Evolutionary conservation across 1,284 basidiomycete genomes (phyloP).

Genomic region (Albatrellus sp.): DNA sequence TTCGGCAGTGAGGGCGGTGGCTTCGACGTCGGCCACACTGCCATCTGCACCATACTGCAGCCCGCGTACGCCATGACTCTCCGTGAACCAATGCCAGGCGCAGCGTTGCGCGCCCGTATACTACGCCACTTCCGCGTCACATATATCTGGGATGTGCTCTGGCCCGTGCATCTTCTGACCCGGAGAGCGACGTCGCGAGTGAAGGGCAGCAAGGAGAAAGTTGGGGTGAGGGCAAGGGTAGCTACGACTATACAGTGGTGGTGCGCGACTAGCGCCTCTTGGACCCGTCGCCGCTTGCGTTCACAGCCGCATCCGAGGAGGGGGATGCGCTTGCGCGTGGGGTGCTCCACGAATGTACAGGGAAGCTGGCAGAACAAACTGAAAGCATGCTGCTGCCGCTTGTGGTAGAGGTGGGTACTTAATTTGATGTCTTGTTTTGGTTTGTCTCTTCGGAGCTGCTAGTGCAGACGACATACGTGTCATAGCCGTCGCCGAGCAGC

Average conservation of each 20-base stretch:
- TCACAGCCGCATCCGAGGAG: conserved; percentile 56
- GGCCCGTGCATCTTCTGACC: conserved; percentile 49
- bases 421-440: no score
- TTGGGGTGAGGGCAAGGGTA: not conserved
- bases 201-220: not conserved
- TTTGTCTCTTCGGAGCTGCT: no score
- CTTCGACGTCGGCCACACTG: conserved; percentile 61
- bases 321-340: conserved; percentile 44
- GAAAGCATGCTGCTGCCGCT: conserved; percentile 34
- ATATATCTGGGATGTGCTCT: conserved; percentile 48
- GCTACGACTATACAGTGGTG: conserved; percentile 21
- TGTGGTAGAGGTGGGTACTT: no score
- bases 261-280: conserved; percentile 64
- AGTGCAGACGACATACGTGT: no score
- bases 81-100: conserved; percentile 16
- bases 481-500: conserved; percentile 4
- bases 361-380: conserved; percentile 48
- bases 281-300: conserved; percentile 58
- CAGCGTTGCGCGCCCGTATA: conserved; percentile 20
- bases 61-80: conserved; percentile 40
- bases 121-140: conserved; percentile 42
- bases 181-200: no score
- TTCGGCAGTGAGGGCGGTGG: conserved; percentile 73
- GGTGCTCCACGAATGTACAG: conserved; percentile 40
- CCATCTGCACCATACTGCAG: conserved; percentile 49